Evolutionary conservation across 805 yeast genomes (phyloP).

Genomic region (Monosporozyma solicola): DNA sequence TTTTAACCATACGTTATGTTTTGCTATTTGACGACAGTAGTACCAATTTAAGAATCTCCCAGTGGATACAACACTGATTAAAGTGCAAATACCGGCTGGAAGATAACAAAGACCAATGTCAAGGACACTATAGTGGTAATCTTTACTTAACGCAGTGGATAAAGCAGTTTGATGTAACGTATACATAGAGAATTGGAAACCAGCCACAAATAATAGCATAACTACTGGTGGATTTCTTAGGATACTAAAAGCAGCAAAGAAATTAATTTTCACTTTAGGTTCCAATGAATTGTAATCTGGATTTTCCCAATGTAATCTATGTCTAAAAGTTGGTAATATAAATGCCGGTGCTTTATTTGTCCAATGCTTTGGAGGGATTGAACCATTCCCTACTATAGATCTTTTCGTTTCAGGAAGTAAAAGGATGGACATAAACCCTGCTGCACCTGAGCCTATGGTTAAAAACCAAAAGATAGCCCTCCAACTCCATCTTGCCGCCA

Average conservation of each 20-base stretch:
- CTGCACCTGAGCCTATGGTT: slow-evolving; percentile 51
- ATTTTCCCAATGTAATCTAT: slow-evolving; percentile 20
- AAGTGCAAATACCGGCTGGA: slow-evolving; percentile 63
- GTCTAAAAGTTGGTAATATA: slow-evolving; percentile 13
- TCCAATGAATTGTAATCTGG: slow-evolving; percentile 29
- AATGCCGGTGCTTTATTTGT: slow-evolving; percentile 42
- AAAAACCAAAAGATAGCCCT: slow-evolving; percentile 71
- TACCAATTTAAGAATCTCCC: slow-evolving; percentile 50
- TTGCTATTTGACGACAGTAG: slow-evolving; percentile 21
- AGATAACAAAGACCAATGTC: slow-evolving; percentile 64
- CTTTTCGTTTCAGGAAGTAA: slow-evolving; percentile 71
- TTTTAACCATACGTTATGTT: slow-evolving; percentile 18
- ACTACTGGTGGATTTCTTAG: slow-evolving; percentile 37
- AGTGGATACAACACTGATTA: slow-evolving; percentile 47
- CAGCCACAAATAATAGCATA: slow-evolving; percentile 45
- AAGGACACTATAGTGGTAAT: slow-evolving; percentile 44
- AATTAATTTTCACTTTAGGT: slow-evolving; percentile 19
- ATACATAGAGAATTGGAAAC: slow-evolving; percentile 62
- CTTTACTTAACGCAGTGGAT: slow-evolving; percentile 42
- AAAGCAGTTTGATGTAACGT: slow-evolving; percentile 58
- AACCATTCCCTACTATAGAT: slow-evolving; percentile 65
- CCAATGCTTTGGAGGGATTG: slow-evolving; percentile 40
- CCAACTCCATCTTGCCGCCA: slow-evolving; percentile 50
- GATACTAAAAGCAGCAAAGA: slow-evolving; percentile 37
- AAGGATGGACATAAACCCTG: slow-evolving; percentile 29